These are phyloP conservation scores for Myotisia sp. DNA, from an alignment of 2,329 filamentous ascomycete genomes.

Conservation along the genomic window DNA sequence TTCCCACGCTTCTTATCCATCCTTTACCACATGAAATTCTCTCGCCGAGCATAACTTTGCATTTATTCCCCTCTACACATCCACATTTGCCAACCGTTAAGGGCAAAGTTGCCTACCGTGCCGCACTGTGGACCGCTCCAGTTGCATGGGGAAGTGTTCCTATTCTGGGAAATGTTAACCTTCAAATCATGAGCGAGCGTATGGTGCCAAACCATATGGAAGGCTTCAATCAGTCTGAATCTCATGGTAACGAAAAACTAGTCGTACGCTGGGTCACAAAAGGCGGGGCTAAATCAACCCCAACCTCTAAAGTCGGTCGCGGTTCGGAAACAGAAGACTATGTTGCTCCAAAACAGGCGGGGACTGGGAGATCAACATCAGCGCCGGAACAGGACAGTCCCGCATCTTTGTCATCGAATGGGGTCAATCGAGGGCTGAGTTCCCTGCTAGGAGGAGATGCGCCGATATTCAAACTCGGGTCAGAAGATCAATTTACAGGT, in stretches of 20 bases:
- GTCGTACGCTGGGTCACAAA: conserved; percentile 78
- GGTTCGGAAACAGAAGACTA: conserved; percentile 4
- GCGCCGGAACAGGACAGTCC: conserved; percentile 10
- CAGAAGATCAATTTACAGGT: conserved; percentile 68
- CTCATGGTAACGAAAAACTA: conserved; percentile 53
- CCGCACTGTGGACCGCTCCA: conserved; percentile 88
- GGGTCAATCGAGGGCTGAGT: conserved; percentile 28
- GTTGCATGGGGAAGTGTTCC: conserved; percentile 91
- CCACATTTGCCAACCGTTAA: conserved; percentile 74
- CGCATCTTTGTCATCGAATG: conserved; percentile 17
- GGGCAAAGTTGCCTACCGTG: conserved; percentile 77
- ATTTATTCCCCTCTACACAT: conserved; percentile 49
- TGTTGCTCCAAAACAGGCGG: not conserved
- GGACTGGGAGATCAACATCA: not conserved
- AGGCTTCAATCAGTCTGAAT: conserved; percentile 22
- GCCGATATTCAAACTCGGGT: conserved; percentile 36
- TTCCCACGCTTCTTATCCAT: conserved; percentile 46
- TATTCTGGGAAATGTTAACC: conserved; percentile 73
- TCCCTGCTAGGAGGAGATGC: conserved; percentile 40
- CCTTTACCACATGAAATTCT: conserved; percentile 49
- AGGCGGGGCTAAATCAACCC: conserved; percentile 13
- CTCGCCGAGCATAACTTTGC: conserved; percentile 46
- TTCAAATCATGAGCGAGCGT: conserved; percentile 78
- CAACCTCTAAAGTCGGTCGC: conserved; percentile 2
- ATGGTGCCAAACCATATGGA: conserved; percentile 50